Base-by-base conservation (phyloP, 1,284 basidiomycete genomes). In the Tremellales sp. region DNA sequence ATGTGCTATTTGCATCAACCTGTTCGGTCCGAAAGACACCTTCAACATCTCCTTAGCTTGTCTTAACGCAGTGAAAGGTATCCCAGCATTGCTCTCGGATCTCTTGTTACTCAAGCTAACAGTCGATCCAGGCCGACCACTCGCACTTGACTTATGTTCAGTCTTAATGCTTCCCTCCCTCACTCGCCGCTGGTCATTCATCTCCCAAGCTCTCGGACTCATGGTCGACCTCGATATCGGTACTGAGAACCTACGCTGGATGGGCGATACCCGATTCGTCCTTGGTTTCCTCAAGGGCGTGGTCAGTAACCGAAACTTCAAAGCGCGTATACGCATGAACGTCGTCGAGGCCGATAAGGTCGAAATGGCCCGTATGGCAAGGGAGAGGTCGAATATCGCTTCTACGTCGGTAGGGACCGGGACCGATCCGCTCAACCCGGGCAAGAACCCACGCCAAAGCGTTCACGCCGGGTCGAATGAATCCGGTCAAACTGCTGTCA, bases 261-360 rank as follows among this genome's bases (percentile, higher is more conserved):
- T 98, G 81, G 94, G 94, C n/a, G 87, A 91, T 67, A 78, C 81
- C 7, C 84, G 94, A 2, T 98, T 97, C 73, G 67, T 87, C n/a
- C 77, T 84, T 46, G 92, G 93, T 3, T 86, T 85, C 67, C 64
- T 97, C 2, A 80, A 83, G 46, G 89, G 86, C 61, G 84, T 90
- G 10, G 62, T 84, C n/a, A 77, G 75, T 41, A 81, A 80, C 60
- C 85, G 82, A 61, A 70, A 79, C n/a, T 86, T 84, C 62, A 82
- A 84, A 19, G 78, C 87, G 56, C 80, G 84, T 43, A 68, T 93
- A 4, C 83, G 81, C 8, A 81, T 89, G 64, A 88, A 87, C 60
- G 78, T 84, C 8, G 82, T 78, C 3, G 81, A 86, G 56, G 70
- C 76, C 15, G 85, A 93, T 74, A 92, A 91, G 70, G 63, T 75